Evolutionary conservation across 331 rosid genomes (phyloP).

Genomic region (Phaseolus coccineus): DNA sequence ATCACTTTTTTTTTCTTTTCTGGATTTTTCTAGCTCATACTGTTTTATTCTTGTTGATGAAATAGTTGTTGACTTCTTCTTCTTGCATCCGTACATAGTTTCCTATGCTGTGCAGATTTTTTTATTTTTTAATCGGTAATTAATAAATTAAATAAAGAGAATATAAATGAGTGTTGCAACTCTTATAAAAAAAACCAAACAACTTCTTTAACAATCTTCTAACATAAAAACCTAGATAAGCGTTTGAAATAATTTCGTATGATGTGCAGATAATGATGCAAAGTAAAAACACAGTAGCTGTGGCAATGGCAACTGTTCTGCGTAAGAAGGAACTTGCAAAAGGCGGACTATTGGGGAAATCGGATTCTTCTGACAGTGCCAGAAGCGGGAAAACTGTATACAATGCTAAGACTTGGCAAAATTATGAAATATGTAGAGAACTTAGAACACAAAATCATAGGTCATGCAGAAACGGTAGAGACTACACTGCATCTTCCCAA

Average conservation of each 20-base stretch:
- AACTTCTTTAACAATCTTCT: no score
- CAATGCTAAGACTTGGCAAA: not conserved
- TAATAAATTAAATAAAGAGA: no score
- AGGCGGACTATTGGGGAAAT: not conserved
- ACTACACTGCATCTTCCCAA: not conserved
- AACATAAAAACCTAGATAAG: no score
- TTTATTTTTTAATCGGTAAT: no score
- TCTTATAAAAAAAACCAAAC: no score
- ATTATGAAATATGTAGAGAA: not conserved
- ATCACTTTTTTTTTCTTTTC: not conserved
- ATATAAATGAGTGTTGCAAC: no score
- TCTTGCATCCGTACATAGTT: not conserved
- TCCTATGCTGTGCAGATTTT: not conserved
- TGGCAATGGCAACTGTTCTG: not conserved
- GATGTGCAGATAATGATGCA: not conserved
- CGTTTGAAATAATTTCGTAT: no score
- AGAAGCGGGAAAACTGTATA: not conserved
- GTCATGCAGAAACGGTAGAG: not conserved
- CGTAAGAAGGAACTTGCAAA: not conserved
- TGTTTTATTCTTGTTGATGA: not conserved
- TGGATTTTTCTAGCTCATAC: not conserved
- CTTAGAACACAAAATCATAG: slow-evolving; percentile 1
- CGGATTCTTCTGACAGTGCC: not conserved
- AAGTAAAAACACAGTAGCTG: not conserved
- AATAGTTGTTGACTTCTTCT: not conserved